Conservation (phyloP, 2,329 filamentous ascomycete genomes). For the Diplodia sapinea region DNA sequence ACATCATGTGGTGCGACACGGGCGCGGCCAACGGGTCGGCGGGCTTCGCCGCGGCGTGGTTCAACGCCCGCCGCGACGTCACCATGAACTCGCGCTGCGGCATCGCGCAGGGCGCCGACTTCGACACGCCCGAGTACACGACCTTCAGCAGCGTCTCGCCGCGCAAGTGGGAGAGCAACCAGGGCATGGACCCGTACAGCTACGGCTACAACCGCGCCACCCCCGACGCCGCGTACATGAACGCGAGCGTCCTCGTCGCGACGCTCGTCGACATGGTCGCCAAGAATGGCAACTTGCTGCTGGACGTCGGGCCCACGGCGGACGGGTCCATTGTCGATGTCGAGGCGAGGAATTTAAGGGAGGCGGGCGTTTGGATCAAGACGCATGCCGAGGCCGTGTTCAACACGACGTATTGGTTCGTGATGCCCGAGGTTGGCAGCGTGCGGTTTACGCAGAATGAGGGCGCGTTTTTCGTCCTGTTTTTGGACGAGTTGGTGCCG, state of each 20-base stretch:
- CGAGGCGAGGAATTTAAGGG: constrained; percentile 56
- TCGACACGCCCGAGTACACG: constrained; percentile 66
- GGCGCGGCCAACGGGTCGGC: constrained; percentile 53
- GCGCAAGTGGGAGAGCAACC: constrained; percentile 66
- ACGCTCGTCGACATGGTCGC: constrained; percentile 59
- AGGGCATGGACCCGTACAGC: constrained; percentile 65
- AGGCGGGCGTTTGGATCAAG: constrained; percentile 62
- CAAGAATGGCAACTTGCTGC: constrained; percentile 63
- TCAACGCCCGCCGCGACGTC: constrained; percentile 58
- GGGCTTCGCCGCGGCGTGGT: constrained; percentile 52
- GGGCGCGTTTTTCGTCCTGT: constrained; percentile 61
- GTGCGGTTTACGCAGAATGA: constrained; percentile 60
- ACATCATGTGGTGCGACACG: constrained; percentile 58
- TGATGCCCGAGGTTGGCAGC: constrained; percentile 51
- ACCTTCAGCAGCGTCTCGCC: constrained; percentile 57
- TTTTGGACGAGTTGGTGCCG: constrained; percentile 50
- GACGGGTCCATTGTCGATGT: constrained; percentile 60
- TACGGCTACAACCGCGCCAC: constrained; percentile 67
- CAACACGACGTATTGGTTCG: constrained; percentile 63
- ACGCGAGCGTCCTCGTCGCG: constrained; percentile 55
- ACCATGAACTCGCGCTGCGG: constrained; percentile 65
- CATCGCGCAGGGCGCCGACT: constrained; percentile 57
- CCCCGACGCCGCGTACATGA: constrained; percentile 57
- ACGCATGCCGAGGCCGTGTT: constrained; percentile 62
- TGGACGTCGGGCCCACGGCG: constrained; percentile 63